A percentile compares a stretch with the other conserved stretches of the same genome.
phyloP scores from a whole-genome alignment of 2,329 filamentous ascomycete species.

The Paraconiothyrium sp. region DNA sequence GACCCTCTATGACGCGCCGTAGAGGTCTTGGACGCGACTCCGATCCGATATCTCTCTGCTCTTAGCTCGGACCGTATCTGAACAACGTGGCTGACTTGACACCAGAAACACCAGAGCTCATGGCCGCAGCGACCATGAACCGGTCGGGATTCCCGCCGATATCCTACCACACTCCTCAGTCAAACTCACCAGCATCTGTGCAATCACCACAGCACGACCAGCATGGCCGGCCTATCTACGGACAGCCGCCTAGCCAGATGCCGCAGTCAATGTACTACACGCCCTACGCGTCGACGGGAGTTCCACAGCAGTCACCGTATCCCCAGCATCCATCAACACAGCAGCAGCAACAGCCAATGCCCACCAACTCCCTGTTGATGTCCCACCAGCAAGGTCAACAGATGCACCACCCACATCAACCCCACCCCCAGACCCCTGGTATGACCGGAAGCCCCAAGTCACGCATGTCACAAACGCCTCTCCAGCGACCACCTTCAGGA shows the following conservation, averaged over 20 bases:
- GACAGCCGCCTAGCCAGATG: constrained; percentile 79
- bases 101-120: constrained; percentile 77
- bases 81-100: constrained; percentile 60
- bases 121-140: constrained; percentile 74
- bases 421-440: constrained; percentile 62
- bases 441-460: constrained; percentile 69
- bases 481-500: constrained; percentile 67
- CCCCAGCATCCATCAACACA: constrained; percentile 63
- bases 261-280: constrained; percentile 84
- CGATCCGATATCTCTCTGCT: neutral
- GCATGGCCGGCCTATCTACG: constrained; percentile 83
- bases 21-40: neutral
- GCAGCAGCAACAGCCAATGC: constrained; percentile 65
- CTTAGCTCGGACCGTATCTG: constrained; percentile 12
- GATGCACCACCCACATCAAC: constrained; percentile 52
- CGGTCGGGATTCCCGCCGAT: constrained; percentile 81
- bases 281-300: constrained; percentile 56
- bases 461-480: constrained; percentile 58
- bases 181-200: constrained; percentile 92
- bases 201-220: constrained; percentile 93
- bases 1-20: constrained; percentile 6
- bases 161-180: constrained; percentile 89
- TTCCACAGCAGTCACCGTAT: constrained; percentile 67
- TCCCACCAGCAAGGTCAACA: constrained; percentile 58
- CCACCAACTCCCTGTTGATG: constrained; percentile 60